Evolutionary conservation across 345 rosid genomes (phyloP), one percentile per base, ranked within the genome.

Genomic region (Eucalyptus regnans): DNA sequence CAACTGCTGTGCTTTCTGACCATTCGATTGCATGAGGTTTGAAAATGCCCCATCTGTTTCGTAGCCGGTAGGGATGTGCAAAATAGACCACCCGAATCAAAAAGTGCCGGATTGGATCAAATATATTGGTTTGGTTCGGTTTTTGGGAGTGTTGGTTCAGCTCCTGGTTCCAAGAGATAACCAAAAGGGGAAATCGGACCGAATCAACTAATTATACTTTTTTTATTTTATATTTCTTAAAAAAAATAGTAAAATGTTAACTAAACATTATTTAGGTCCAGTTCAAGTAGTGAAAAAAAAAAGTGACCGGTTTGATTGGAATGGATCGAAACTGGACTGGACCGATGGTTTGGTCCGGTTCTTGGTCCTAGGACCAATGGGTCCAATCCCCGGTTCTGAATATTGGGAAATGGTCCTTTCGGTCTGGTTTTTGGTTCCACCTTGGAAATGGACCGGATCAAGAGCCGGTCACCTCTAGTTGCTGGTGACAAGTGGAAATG

Each of bases 391-490:
- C 1, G 4, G 25, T 1, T 52, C 0, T 0, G 0, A 52, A 52
- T 20, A 52, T 52, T 20, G 58, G 2, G 58, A 52, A 52, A 20
- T 52, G 5, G 2, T 52, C 58, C 5, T 52, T 2, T 52, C 0
- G 1, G 10, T 52, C 2, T 0, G 0, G 5, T 18, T 18, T 52
- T 0, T 0, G 1, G 0, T 52, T 52, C 5, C 10, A 52, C 25
- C 25, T 52, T 52, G 58, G 58, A 7, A 8, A 4, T 52, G 23
- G 58, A 52, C 2, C 2, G 23, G 58, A 52, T 0, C 1, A 52
- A 1, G 9, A 52, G 25, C 9, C 0, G 25, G 25, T 18, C 0
- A 52, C 25, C 58, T 52, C 23, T 52, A 1, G 48, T 37, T 6
- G 2, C 27, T 0, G 5, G 20, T 18, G 43, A 76, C 27, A 37